A percentile compares a stretch with the other conserved stretches of the same genome.
phyloP scores from a whole-genome alignment of 148 eudicot genomes.

The Simmondsia chinensis region DNA sequence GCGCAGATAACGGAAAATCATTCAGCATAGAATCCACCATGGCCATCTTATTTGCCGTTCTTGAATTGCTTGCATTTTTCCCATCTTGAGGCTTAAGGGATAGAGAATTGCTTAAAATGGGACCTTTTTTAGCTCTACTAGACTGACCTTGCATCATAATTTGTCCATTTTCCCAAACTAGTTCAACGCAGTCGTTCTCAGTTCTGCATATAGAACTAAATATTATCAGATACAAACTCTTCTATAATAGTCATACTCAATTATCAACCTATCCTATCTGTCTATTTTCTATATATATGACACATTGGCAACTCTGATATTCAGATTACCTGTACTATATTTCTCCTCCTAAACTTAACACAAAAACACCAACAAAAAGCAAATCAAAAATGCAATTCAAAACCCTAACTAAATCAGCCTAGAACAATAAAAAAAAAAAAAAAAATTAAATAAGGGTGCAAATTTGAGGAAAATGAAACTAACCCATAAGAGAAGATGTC shows the following conservation, averaged over 20 bases:
- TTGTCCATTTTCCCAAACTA: constrained; percentile 82
- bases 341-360: constrained; percentile 2
- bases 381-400: too few species aligned
- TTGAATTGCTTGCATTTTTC: constrained; percentile 19
- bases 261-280: not conserved
- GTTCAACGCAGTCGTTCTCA: constrained; percentile 47
- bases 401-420: too few species aligned
- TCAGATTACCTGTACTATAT: too few species aligned
- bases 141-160: constrained; percentile 66
- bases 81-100: constrained; percentile 31
- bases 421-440: constrained; percentile 1
- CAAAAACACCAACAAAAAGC: constrained; percentile 5
- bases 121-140: constrained; percentile 14
- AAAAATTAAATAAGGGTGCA: not conserved
- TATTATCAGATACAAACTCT: not conserved
- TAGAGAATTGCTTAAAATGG: constrained; percentile 28
- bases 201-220: constrained; percentile 28
- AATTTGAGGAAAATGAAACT: constrained; percentile 13
- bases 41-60: constrained; percentile 32
- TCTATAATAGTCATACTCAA: not conserved
- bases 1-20: constrained; percentile 35
- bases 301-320: too few species aligned
- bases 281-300: not conserved
- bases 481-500: constrained; percentile 53
- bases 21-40: constrained; percentile 25